Conservation (phyloP, 139 green algal genomes). For the Nannochloris sp. region DNA sequence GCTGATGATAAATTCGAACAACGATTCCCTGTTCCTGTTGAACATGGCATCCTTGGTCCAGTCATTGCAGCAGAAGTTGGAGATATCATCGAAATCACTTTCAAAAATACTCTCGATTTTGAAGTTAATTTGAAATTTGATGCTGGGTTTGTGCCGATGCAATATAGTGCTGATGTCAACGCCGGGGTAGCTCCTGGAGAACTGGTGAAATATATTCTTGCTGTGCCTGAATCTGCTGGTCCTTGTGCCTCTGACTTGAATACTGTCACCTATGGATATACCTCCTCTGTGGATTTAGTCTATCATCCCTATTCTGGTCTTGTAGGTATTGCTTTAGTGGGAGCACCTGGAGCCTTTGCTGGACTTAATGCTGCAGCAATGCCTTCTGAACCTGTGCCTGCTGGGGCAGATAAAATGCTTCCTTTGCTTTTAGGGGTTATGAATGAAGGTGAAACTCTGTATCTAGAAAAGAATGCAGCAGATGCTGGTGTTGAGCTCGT, state of each 20-base stretch:
- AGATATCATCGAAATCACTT: slow-evolving; percentile 20
- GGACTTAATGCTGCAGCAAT: slow-evolving; percentile 3
- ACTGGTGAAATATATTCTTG: slow-evolving; percentile 18
- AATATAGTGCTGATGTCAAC: background rate
- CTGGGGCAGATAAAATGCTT: slow-evolving; percentile 11
- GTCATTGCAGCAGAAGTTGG: slow-evolving; percentile 15
- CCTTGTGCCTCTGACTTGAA: slow-evolving; percentile 17
- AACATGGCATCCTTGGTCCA: slow-evolving; percentile 25
- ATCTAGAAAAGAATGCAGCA: slow-evolving; percentile 9
- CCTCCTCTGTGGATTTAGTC: slow-evolving; percentile 33
- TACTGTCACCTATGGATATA: slow-evolving; percentile 39
- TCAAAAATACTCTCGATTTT: slow-evolving; percentile 32
- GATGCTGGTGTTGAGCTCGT: slow-evolving; percentile 2
- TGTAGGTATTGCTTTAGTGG: slow-evolving; percentile 32
- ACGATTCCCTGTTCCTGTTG: background rate
- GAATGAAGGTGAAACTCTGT: slow-evolving; percentile 27
- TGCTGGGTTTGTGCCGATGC: slow-evolving; percentile 21
- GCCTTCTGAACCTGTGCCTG: background rate
- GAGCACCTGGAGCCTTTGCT: slow-evolving; percentile 4
- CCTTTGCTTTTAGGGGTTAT: slow-evolving; percentile 36
- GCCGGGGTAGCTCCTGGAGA: slow-evolving; percentile 14
- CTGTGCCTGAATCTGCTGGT: slow-evolving; percentile 23
- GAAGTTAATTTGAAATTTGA: slow-evolving; percentile 24
- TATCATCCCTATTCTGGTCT: slow-evolving; percentile 40
- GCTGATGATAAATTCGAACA: slow-evolving; percentile 30